A percentile compares a stretch with the other conserved stretches of the same genome.
These are phyloP conservation scores for Amanita exitialis DNA, from an alignment of 768 basidiomycete genomes.

Conservation along the genomic window DNA sequence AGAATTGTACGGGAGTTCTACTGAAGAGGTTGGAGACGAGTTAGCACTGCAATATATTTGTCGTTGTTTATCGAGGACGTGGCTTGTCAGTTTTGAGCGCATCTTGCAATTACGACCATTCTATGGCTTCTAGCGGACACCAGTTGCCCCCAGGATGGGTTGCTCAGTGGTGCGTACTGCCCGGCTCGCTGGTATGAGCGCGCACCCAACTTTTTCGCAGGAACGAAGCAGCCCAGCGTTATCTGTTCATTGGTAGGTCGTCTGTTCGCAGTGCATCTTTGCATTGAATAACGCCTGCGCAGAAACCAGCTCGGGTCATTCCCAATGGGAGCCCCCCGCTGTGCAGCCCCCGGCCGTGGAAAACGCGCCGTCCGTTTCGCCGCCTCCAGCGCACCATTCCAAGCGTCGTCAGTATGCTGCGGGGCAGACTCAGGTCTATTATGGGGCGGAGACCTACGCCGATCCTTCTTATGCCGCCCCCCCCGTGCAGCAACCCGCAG, in stretches of 20 bases:
- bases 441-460: slow-evolving; percentile 37
- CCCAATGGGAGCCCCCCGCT: slow-evolving; percentile 83
- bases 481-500: slow-evolving; percentile 28
- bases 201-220: slow-evolving; percentile 40
- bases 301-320: slow-evolving; percentile 79
- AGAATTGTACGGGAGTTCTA: slow-evolving; percentile 61
- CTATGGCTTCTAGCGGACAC: slow-evolving; percentile 44
- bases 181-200: slow-evolving; percentile 5
- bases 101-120: slow-evolving; percentile 14
- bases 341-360: slow-evolving; percentile 25
- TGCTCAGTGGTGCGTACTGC: slow-evolving; percentile 72
- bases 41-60: slow-evolving; percentile 7
- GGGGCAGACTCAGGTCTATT: slow-evolving; percentile 88
- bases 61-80: slow-evolving; percentile 6
- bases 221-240: slow-evolving; percentile 62
- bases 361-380: slow-evolving; percentile 29
- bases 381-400: slow-evolving; percentile 35
- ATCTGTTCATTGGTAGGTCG: slow-evolving; percentile 80
- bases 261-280: slow-evolving; percentile 4
- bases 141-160: slow-evolving; percentile 89
- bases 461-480: slow-evolving; percentile 34
- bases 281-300: slow-evolving; percentile 11
- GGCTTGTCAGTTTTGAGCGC: slow-evolving; percentile 8
- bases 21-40: slow-evolving; percentile 44
- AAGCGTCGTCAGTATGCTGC: slow-evolving; percentile 92